These are phyloP conservation scores for Schizophyllum commune DNA, from an alignment of 1,284 basidiomycete genomes.

Conservation along the genomic window DNA sequence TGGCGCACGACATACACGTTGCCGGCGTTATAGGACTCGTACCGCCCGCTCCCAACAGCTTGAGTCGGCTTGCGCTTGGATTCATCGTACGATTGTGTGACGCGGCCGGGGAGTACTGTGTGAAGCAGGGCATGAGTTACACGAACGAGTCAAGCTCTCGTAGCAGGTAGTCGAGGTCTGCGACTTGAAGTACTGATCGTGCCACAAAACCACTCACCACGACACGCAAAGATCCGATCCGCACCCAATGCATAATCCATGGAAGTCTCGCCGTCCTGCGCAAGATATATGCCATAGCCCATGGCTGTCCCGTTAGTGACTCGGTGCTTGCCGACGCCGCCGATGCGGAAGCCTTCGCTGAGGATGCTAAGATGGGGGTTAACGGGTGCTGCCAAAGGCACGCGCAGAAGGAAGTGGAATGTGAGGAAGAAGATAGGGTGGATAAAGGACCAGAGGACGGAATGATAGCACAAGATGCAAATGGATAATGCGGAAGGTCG, in stretches of 20 bases:
- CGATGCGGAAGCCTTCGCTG: conserved; percentile 11
- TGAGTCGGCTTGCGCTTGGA: not conserved
- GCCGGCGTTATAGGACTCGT: conserved; percentile 3
- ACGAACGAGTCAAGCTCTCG: too few relatives aligned
- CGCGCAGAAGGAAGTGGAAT: too few relatives aligned
- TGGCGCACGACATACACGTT: conserved; percentile 12
- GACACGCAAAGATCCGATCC: conserved; percentile 11
- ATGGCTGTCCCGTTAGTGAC: conserved; percentile 7
- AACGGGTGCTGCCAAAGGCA: not conserved
- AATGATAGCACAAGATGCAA: too few relatives aligned
- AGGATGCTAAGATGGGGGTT: not conserved
- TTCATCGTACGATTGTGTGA: too few relatives aligned
- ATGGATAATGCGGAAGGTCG: too few relatives aligned
- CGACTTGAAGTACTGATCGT: too few relatives aligned
- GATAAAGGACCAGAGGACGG: too few relatives aligned
- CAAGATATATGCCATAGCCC: conserved; percentile 14
- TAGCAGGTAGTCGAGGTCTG: too few relatives aligned
- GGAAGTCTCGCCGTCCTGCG: conserved; percentile 5
- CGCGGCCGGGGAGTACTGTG: conserved; percentile 10
- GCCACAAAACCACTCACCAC: conserved; percentile 13
- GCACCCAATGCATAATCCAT: conserved; percentile 6
- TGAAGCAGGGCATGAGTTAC: too few relatives aligned
- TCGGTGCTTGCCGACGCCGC: conserved; percentile 8
- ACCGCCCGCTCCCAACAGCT: conserved; percentile 1
- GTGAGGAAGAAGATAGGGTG: too few relatives aligned